Evolutionary conservation across 2,329 filamentous ascomycete species (phyloP), one percentile per base, ranked within the genome.

Genomic region (Colletotrichum orchidophilum): DNA sequence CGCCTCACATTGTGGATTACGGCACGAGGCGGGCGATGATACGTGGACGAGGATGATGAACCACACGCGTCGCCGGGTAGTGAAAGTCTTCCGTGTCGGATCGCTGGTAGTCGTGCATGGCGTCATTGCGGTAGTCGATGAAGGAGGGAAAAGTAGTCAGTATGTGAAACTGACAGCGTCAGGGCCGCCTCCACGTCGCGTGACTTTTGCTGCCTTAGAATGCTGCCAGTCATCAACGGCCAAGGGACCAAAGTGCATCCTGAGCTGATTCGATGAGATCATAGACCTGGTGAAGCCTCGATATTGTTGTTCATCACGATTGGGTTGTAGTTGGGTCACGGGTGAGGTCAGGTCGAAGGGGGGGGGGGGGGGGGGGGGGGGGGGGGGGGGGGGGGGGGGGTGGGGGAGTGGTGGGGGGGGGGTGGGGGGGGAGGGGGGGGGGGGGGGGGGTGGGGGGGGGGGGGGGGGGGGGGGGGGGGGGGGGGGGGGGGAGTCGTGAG

Each of bases 1-100:
- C 24, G 26, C n/a, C n/a, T 21, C 66, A n/a, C 63, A 70, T 61
- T 35, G 42, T 66, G 67, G 63, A 39, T 57, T 49, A 49, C 67
- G 55, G 63, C 55, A 66, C 27, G 46, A 33, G 21, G 42, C 58
- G n/a, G 39, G 49, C 49, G 46, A 27, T 15, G 27, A 27, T 27
- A 33, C n/a, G 11, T 18, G 8, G 46, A 39, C 4, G 24, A 33
- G 8, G 24, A 24, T 31, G 31, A 1, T 24, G 35, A 58, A 24
- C 8, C 12, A 12, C 24, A 29, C 21, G 46, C 35, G 46, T 54
- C 27, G 31, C 35, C 18, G 24, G 26, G 50, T 7, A 9, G 27
- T 18, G 27, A 13, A 13, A 24, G 15, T 27, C 29, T 21, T 24
- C 53, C 21, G 53, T 49, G 35, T 60, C 18, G 26, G 29, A 42